These are phyloP conservation scores for Sugiyamaella chiloensis DNA, from an alignment of 805 yeast genomes.

Conservation along the genomic window DNA sequence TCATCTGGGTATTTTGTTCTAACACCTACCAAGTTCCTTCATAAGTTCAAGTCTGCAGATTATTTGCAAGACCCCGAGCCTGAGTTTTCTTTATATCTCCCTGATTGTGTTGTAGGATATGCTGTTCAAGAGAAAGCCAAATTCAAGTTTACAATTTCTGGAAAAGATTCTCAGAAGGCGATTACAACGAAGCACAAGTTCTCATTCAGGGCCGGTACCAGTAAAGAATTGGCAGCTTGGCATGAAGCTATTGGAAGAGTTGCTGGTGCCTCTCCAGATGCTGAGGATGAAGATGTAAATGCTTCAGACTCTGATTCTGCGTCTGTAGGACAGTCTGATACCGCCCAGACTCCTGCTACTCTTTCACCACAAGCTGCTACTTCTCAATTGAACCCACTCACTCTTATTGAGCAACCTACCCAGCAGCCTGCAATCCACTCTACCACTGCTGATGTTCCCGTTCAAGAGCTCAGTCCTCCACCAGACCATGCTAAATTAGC, in stretches of 20 bases:
- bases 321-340: background rate
- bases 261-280: background rate
- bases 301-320: background rate
- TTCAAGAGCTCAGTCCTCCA: too few species aligned
- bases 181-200: slow-evolving; percentile 35
- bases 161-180: slow-evolving; percentile 40
- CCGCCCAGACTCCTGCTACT: background rate
- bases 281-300: background rate
- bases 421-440: too few species aligned
- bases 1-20: slow-evolving; percentile 45
- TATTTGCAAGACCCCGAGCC: slow-evolving; percentile 44
- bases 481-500: too few species aligned
- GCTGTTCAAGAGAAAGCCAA: slow-evolving; percentile 35
- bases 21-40: slow-evolving; percentile 44
- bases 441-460: too few species aligned
- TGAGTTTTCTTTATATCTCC: slow-evolving; percentile 44
- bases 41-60: slow-evolving; percentile 47
- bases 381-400: background rate
- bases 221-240: slow-evolving; percentile 48
- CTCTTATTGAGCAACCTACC: too few species aligned
- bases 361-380: background rate
- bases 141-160: slow-evolving; percentile 41
- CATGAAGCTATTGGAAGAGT: slow-evolving; percentile 33
- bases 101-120: slow-evolving; percentile 43
- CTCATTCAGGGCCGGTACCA: slow-evolving; percentile 43